A percentile compares a stretch with the other conserved stretches of the same genome.
Evolutionary conservation across 805 yeast genomes (phyloP).

Genomic region (Brettanomyces naardenensis): DNA sequence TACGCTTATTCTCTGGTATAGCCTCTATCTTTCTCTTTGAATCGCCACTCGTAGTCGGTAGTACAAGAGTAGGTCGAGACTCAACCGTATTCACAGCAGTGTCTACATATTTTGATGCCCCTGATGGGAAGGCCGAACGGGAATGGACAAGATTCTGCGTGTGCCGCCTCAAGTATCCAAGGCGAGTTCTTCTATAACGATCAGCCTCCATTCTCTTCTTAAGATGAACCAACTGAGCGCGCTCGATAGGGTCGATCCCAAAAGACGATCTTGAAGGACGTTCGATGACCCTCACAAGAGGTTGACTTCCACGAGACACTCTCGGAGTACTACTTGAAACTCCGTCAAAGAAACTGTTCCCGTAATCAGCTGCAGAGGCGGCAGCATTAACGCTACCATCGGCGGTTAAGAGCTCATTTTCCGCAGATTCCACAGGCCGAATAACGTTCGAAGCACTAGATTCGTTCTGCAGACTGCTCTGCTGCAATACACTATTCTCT

Average conservation of each 20-base stretch:
- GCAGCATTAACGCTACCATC: neutral
- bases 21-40: neutral
- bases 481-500: conserved; percentile 14
- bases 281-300: no score
- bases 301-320: no score
- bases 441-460: no score
- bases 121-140: conserved; percentile 1
- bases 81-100: conserved; percentile 17
- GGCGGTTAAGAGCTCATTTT: conserved; percentile 1
- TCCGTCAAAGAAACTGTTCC: neutral
- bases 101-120: conserved; percentile 14
- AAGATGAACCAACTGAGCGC: conserved; percentile 24
- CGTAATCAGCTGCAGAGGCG: neutral
- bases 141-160: conserved; percentile 18
- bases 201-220: conserved; percentile 32
- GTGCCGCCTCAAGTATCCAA: conserved; percentile 30
- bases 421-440: neutral
- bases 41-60: neutral
- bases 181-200: conserved; percentile 40
- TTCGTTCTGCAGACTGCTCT: conserved; percentile 9
- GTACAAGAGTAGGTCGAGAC: conserved; percentile 6
- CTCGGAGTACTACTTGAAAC: neutral
- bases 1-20: conserved; percentile 17
- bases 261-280: conserved; percentile 4
- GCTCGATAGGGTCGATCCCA: conserved; percentile 24